Percentiles rank a stretch among this genome's conserved stretches.
Evolutionary conservation across 768 basidiomycete species (phyloP).

Genomic region (Kondoa malvinella): DNA sequence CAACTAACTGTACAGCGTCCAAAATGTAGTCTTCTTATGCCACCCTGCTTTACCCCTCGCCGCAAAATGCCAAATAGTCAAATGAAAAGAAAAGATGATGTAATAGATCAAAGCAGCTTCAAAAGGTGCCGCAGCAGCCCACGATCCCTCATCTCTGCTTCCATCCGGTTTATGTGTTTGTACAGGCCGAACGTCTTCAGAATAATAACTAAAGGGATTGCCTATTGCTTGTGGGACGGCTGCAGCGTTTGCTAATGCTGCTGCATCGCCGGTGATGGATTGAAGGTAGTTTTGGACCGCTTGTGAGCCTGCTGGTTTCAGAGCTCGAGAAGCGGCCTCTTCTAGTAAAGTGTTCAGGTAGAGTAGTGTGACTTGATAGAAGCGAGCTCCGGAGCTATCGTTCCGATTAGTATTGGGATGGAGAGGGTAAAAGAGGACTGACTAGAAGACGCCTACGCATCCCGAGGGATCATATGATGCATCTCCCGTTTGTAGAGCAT

Average conservation of each 20-base stretch:
- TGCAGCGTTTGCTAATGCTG: constrained; percentile 22
- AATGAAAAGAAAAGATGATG: constrained; percentile 30
- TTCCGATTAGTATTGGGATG: not conserved
- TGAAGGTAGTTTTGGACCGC: constrained; percentile 25
- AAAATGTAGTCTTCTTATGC: constrained; percentile 22
- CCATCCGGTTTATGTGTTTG: not conserved
- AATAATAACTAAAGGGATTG: constrained; percentile 27
- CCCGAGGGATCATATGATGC: constrained; percentile 28
- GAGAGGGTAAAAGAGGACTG: not conserved
- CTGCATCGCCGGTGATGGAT: constrained; percentile 22
- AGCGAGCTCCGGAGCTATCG: constrained; percentile 22
- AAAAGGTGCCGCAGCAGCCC: constrained; percentile 30
- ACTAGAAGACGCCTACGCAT: constrained; percentile 28
- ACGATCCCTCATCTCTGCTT: constrained; percentile 20
- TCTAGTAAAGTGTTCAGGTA: constrained; percentile 28
- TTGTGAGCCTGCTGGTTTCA: constrained; percentile 22
- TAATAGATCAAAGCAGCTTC: constrained; percentile 30
- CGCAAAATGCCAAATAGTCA: constrained; percentile 14
- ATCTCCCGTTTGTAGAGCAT: constrained; percentile 26
- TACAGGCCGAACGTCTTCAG: constrained; percentile 27
- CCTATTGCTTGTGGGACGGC: constrained; percentile 28
- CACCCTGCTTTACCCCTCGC: constrained; percentile 25
- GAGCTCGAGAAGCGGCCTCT: constrained; percentile 17
- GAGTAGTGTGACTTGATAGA: constrained; percentile 29
- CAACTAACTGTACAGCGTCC: constrained; percentile 22